phyloP scores from a whole-genome alignment of 768 basidiomycete species.

The Ramaria rubella region DNA sequence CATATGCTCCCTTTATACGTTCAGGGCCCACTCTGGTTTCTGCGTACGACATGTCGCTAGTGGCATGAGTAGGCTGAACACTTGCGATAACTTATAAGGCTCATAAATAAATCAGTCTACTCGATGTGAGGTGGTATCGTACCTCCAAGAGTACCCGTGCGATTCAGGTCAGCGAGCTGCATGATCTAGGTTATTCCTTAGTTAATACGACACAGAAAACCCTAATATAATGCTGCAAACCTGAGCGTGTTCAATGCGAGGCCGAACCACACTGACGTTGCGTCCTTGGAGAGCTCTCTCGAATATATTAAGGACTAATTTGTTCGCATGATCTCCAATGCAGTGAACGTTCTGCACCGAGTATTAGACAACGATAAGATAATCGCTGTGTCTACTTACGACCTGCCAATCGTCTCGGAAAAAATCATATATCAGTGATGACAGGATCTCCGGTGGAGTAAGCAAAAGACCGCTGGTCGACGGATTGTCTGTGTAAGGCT shows the following conservation, averaged over 20 bases:
- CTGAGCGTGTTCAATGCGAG: conserved; percentile 93
- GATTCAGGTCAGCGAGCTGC: neutral
- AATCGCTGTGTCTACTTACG: conserved; percentile 38
- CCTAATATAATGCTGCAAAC: conserved; percentile 60
- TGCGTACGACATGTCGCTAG: conserved; percentile 90
- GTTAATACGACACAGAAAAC: neutral
- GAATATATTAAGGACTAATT: conserved; percentile 75
- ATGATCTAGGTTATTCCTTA: too few species aligned
- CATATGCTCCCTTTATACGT: conserved; percentile 83
- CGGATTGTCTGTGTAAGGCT: conserved; percentile 79
- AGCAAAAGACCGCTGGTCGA: conserved; percentile 66
- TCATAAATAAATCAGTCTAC: too few species aligned
- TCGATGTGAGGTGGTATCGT: too few species aligned
- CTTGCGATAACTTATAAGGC: conserved; percentile 66
- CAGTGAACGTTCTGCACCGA: conserved; percentile 71
- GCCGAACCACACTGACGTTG: conserved; percentile 46
- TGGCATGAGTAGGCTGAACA: conserved; percentile 90
- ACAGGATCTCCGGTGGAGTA: conserved; percentile 45
- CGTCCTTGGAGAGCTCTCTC: conserved; percentile 52
- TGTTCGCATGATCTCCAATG: conserved; percentile 85
- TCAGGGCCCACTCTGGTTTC: conserved; percentile 73
- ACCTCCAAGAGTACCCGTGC: neutral
- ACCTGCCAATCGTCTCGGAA: conserved; percentile 79
- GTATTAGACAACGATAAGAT: neutral
- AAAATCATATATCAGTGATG: conserved; percentile 50